Evolutionary conservation across 2,329 filamentous ascomycete species (phyloP), one percentile per base, ranked within the genome.

Genomic region (Pestalotiopsis sp.): DNA sequence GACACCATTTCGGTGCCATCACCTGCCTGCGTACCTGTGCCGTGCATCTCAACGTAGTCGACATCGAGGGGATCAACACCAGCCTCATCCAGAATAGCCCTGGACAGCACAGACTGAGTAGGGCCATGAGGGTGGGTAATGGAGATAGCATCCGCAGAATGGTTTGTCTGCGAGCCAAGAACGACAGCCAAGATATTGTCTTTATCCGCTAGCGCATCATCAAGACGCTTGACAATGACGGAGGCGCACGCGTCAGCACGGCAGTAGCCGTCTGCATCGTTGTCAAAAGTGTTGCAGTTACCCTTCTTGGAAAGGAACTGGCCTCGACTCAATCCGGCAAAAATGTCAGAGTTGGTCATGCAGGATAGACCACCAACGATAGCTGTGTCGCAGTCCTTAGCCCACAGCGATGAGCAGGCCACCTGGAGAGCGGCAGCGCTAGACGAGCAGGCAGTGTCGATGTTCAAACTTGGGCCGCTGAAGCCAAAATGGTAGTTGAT

Each of bases 21-120:
- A 70, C 93, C 94, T 39, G 92, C 93, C 78, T 96, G 93, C 0
- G 93, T 97, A 39, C 94, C 94, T 2, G 94, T 97, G 14, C 93
- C 94, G 78, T 97, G 93, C 90, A 96, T 94, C 80, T 97, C 94
- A 9, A 97, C 90, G 75, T 95, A 97, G 79, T 90, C 90, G 63
- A 97, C 87, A 71, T 95, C 92, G 64, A 90, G 86, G 1, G 93
- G 91, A 75, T 95, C 90, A 25, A 96, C 86, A 69, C 91, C 91
- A 57, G 92, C 91, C 58, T 92, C 88, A 62, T 91, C 87, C 1
- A 96, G 84, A 36, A 96, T 90, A 52, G 88, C 85, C 68, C 88
- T 87, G 74, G 92, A 95, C 12, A 96, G 82, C 62, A 87, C 84
- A 13, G 92, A 89, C 78, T 97, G 94, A 0, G 92, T 91, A 14